A percentile compares a stretch with the other conserved stretches of the same genome.
Conservation (phyloP, 148 eudicot species). For the Amaranthus palmeri region DNA sequence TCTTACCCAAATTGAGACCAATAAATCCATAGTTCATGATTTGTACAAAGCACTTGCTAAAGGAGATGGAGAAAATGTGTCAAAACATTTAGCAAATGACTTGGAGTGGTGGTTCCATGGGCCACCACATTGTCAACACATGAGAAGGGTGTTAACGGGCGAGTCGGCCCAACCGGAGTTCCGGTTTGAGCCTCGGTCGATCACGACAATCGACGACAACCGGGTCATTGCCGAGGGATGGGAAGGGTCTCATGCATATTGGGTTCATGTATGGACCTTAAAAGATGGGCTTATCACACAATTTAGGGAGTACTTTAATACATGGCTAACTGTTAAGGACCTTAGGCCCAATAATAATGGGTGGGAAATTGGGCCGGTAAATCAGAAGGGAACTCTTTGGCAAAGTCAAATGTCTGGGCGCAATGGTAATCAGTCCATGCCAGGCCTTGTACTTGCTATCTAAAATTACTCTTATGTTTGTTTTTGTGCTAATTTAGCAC, state of each 20-base stretch:
- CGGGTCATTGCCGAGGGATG: constrained; percentile 74
- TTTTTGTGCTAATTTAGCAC: neutral
- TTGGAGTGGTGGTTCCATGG: constrained; percentile 96
- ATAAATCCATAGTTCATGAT: constrained; percentile 32
- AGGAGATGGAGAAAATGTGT: constrained; percentile 30
- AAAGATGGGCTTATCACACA: constrained; percentile 56
- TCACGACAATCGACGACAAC: constrained; percentile 45
- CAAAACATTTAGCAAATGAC: constrained; percentile 47
- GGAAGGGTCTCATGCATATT: constrained; percentile 60
- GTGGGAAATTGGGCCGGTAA: constrained; percentile 15
- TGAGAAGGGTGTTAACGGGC: constrained; percentile 74
- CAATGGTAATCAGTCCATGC: constrained; percentile 43
- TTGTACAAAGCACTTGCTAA: constrained; percentile 49
- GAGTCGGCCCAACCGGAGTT: constrained; percentile 37
- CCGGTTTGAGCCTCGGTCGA: constrained; percentile 53
- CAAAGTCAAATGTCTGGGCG: constrained; percentile 52
- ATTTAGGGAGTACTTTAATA: constrained; percentile 77
- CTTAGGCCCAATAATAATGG: constrained; percentile 27
- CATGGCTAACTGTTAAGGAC: constrained; percentile 63
- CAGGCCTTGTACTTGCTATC: constrained; percentile 78
- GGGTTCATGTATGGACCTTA: constrained; percentile 91
- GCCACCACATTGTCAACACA: constrained; percentile 80
- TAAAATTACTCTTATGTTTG: constrained; percentile 15
- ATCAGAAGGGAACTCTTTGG: constrained; percentile 42
- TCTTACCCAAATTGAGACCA: constrained; percentile 21